phyloP scores from a whole-genome alignment of 2,329 filamentous ascomycete genomes.

The Venturia effusa region DNA sequence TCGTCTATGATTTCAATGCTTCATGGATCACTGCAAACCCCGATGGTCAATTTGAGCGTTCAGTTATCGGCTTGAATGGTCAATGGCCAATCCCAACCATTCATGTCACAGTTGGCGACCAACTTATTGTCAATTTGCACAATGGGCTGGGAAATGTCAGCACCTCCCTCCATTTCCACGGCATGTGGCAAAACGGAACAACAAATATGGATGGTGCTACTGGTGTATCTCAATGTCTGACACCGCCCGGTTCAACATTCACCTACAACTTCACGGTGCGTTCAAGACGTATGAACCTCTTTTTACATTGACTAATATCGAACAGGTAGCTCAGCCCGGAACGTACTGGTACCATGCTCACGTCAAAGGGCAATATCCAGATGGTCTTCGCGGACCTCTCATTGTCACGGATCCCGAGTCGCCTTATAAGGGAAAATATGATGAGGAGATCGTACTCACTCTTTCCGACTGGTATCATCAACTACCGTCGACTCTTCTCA shows the following conservation, averaged over 20 bases:
- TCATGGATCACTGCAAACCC: constrained; percentile 63
- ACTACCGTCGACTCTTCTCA: constrained; percentile 31
- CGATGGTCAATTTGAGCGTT: constrained; percentile 54
- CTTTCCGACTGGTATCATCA: constrained; percentile 68
- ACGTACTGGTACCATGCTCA: constrained; percentile 62
- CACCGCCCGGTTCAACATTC: constrained; percentile 51
- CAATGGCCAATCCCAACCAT: constrained; percentile 64
- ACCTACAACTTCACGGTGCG: constrained; percentile 56
- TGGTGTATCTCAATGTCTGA: constrained; percentile 56
- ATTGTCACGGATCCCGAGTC: constrained; percentile 52
- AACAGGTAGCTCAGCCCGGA: constrained; percentile 39
- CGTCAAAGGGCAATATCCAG: constrained; percentile 51
- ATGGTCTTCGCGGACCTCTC: constrained; percentile 57
- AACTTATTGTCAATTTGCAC: constrained; percentile 45
- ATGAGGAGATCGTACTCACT: constrained; percentile 53
- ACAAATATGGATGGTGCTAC: constrained; percentile 64
- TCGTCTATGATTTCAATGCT: constrained; percentile 45
- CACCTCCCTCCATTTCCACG: constrained; percentile 60
- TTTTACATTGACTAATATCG: constrained; percentile 11
- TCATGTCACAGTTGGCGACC: constrained; percentile 51
- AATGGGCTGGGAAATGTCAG: constrained; percentile 52
- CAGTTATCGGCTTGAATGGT: constrained; percentile 67
- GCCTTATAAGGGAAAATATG: constrained; percentile 41
- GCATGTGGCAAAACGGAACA: constrained; percentile 64
- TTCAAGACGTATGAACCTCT: background rate